Conservation (phyloP, 2,329 filamentous ascomycete species). For the Acrocalymma vagum region DNA sequence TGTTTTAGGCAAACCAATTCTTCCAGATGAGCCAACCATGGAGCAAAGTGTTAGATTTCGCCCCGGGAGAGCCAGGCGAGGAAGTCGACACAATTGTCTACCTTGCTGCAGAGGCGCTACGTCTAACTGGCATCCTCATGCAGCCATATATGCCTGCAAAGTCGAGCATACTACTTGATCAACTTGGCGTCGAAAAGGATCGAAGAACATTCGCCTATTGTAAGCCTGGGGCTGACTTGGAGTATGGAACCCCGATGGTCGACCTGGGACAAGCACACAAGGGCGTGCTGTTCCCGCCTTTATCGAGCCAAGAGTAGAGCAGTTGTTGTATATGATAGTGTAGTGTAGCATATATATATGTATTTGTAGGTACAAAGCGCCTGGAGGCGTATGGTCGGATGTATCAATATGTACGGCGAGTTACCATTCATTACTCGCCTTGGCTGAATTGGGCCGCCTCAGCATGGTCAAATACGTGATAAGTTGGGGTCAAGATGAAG, state of each 20-base stretch:
- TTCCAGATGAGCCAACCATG: conserved; percentile 75
- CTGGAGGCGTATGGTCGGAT: too few relatives aligned
- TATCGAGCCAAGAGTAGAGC: conserved; percentile 36
- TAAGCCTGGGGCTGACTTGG: conserved; percentile 67
- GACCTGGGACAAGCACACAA: conserved; percentile 52
- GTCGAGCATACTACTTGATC: conserved; percentile 74
- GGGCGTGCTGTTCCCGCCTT: conserved; percentile 61
- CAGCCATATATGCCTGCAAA: conserved; percentile 92
- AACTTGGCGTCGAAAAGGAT: conserved; percentile 73
- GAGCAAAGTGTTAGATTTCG: conserved; percentile 58
- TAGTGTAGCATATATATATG: too few relatives aligned
- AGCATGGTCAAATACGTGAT: too few relatives aligned
- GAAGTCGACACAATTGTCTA: conserved; percentile 65
- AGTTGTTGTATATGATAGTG: too few relatives aligned
- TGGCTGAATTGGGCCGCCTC: too few relatives aligned
- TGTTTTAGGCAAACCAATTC: conserved; percentile 69
- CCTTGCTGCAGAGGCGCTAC: conserved; percentile 76
- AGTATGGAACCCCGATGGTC: conserved; percentile 68
- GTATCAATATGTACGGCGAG: too few relatives aligned
- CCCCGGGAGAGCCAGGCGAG: conserved; percentile 36
- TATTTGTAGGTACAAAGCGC: too few relatives aligned
- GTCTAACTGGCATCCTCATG: conserved; percentile 82
- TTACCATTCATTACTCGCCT: too few relatives aligned
- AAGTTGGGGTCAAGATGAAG: too few relatives aligned
- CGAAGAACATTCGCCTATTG: conserved; percentile 72